Conservation (phyloP, 306 rosid species). For the Acacia crassicarpa region DNA sequence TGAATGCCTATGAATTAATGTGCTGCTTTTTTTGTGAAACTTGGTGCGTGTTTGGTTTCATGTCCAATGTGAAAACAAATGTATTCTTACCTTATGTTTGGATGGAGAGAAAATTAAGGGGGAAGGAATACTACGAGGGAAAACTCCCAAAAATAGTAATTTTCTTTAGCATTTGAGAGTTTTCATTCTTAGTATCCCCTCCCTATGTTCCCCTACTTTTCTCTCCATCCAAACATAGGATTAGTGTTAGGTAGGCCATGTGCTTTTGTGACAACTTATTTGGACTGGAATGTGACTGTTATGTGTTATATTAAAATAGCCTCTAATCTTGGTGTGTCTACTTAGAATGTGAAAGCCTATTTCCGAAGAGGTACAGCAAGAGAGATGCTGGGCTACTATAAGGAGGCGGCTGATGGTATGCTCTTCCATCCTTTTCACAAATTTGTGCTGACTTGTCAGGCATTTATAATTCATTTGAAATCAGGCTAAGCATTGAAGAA, state of each 20-base stretch:
- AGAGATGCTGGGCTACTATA: constrained; percentile 90
- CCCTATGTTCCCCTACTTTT: too few relatives aligned
- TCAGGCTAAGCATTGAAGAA: background rate
- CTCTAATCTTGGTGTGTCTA: constrained; percentile 20
- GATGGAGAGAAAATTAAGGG: too few relatives aligned
- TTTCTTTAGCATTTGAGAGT: too few relatives aligned
- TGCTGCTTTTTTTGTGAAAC: background rate
- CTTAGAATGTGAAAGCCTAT: constrained; percentile 89
- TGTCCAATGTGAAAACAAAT: background rate
- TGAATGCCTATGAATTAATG: background rate
- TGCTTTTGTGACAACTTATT: background rate
- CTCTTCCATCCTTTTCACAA: constrained; percentile 20
- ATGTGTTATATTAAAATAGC: constrained; percentile 7
- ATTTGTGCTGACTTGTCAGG: background rate
- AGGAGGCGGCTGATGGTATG: constrained; percentile 92
- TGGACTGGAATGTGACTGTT: constrained; percentile 7
- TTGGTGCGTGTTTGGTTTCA: background rate
- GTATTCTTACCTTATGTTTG: background rate
- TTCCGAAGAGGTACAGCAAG: constrained; percentile 92
- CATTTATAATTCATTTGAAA: constrained; percentile 9
- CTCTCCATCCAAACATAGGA: too few relatives aligned
- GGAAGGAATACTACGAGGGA: too few relatives aligned
- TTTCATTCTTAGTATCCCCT: too few relatives aligned
- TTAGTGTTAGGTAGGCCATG: background rate
- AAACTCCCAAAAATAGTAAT: too few relatives aligned